Evolutionary conservation across 2,329 filamentous ascomycete species (phyloP).

Genomic region (Aureobasidium sp.): DNA sequence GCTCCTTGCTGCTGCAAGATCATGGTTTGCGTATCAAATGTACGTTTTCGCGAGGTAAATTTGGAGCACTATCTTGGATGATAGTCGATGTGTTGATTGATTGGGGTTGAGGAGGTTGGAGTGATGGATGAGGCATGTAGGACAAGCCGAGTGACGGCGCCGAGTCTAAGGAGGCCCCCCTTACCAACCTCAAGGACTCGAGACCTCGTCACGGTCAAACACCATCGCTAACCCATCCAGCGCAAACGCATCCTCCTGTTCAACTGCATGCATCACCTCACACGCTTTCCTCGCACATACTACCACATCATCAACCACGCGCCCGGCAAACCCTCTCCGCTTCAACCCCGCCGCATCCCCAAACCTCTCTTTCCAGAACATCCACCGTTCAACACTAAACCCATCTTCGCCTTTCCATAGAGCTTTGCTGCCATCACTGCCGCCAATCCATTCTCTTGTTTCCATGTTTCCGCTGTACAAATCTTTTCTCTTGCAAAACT

Average conservation of each 20-base stretch:
- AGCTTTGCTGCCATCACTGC: neutral
- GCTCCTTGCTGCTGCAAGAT: no score
- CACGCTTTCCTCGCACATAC: neutral
- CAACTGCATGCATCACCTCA: neutral
- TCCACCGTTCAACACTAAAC: neutral
- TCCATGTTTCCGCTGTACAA: neutral
- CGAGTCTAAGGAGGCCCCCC: no score
- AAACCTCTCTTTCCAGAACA: neutral
- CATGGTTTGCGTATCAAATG: no score
- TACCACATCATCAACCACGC: neutral
- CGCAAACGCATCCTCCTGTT: neutral
- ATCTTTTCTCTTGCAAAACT: neutral
- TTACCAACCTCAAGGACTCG: no score
- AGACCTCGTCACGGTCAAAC: no score
- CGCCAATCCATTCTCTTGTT: neutral
- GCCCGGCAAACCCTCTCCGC: neutral
- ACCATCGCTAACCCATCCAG: neutral
- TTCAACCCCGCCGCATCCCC: neutral
- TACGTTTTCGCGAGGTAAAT: no score
- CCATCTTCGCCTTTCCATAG: neutral
- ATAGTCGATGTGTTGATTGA: no score
- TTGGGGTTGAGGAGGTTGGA: no score
- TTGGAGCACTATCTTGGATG: no score
- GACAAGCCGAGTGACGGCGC: no score
- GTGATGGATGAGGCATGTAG: no score